phyloP scores from a whole-genome alignment of 345 rosid genomes.

The Punica granatum region DNA sequence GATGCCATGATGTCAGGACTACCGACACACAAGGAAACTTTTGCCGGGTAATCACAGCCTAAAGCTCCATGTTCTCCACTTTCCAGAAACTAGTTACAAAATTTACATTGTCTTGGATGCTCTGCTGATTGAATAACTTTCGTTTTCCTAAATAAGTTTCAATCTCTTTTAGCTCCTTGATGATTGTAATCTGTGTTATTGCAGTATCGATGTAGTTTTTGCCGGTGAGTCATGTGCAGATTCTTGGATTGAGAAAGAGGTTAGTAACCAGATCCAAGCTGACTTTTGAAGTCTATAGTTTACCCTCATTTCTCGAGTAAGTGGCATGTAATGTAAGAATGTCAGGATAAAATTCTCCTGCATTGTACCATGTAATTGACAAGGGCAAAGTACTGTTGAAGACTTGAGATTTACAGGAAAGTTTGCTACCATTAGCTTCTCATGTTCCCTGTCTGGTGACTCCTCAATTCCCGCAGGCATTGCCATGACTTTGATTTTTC shows the following conservation, averaged over 20 bases:
- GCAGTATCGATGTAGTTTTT: conserved; percentile 76
- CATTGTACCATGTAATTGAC: neutral
- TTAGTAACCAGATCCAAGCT: conserved; percentile 14
- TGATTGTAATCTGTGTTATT: conserved; percentile 13
- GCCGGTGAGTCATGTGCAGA: conserved; percentile 86
- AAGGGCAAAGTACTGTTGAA: neutral
- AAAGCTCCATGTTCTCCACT: neutral
- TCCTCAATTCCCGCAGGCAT: too few relatives aligned
- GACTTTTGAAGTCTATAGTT: neutral
- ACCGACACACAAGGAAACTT: conserved; percentile 76
- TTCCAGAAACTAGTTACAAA: neutral
- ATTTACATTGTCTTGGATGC: neutral
- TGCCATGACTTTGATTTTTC: too few relatives aligned
- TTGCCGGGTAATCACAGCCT: conserved; percentile 42
- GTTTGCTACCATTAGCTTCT: neutral
- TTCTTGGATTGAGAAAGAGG: conserved; percentile 95
- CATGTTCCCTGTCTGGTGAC: neutral
- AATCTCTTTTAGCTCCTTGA: conserved; percentile 4
- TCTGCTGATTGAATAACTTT: neutral
- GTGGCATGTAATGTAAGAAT: neutral
- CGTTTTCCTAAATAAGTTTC: neutral
- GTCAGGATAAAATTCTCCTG: neutral
- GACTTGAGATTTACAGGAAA: neutral
- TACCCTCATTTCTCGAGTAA: neutral
- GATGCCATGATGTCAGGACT: conserved; percentile 96